A percentile compares a stretch with the other conserved stretches of the same genome.
phyloP scores from a whole-genome alignment of 1,284 basidiomycete genomes.

The Leccinum laetum region DNA sequence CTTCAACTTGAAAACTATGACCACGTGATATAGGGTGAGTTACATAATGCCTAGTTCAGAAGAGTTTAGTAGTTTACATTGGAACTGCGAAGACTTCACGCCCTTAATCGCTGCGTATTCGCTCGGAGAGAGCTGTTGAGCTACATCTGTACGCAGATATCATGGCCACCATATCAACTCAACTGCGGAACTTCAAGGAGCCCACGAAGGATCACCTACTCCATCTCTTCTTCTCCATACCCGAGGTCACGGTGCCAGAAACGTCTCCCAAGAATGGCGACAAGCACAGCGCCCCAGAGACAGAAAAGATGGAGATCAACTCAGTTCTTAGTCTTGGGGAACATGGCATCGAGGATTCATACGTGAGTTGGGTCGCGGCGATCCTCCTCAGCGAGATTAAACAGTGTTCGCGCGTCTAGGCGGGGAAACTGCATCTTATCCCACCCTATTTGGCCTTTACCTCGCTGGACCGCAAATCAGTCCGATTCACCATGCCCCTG shows the following conservation, averaged over 20 bases:
- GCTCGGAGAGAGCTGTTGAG: neutral
- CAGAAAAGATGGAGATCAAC: conserved; percentile 88
- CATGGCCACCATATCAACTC: conserved; percentile 81
- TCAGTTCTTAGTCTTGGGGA: conserved; percentile 83
- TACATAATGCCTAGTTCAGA: neutral
- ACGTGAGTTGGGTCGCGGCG: conserved; percentile 59
- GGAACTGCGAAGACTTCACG: neutral
- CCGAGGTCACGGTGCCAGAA: conserved; percentile 32
- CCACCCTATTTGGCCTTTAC: conserved; percentile 92
- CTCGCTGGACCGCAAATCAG: conserved; percentile 91
- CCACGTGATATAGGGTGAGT: neutral
- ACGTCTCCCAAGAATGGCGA: conserved; percentile 20
- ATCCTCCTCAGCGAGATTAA: neutral
- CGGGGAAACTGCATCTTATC: conserved; percentile 89
- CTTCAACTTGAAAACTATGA: no score
- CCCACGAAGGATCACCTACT: conserved; percentile 84
- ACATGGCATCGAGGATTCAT: conserved; percentile 86
- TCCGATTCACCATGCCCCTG: conserved; percentile 89
- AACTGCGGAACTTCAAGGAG: conserved; percentile 88
- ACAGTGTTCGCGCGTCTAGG: conserved; percentile 44
- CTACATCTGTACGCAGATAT: conserved; percentile 5
- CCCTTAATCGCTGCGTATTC: neutral
- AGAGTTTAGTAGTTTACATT: neutral
- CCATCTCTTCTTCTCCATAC: conserved; percentile 84
- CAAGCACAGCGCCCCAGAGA: conserved; percentile 33